Conservation (phyloP, 2,329 filamentous ascomycete genomes). For the Nothopassalora personata region DNA sequence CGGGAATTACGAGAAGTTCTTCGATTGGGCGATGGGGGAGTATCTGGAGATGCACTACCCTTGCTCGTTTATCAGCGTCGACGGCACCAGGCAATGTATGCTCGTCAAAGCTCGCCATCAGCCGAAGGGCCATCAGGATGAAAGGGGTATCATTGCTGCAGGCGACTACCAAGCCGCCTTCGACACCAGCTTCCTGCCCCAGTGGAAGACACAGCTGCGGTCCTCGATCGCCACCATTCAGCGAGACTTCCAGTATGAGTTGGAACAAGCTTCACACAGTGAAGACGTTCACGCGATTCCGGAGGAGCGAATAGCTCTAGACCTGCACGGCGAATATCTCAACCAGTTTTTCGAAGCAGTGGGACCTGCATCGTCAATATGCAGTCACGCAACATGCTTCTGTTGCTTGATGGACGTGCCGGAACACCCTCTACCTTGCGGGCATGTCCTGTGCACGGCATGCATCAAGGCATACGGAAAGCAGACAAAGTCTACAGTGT, state of each 20-base stretch:
- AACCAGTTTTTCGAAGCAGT: conserved; percentile 37
- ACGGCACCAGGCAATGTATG: conserved; percentile 30
- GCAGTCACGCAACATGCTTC: conserved; percentile 40
- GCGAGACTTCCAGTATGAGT: conserved; percentile 30
- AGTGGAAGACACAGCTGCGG: conserved; percentile 28
- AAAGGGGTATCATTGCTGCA: conserved; percentile 40
- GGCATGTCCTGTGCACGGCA: conserved; percentile 42
- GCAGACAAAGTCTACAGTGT: conserved; percentile 23
- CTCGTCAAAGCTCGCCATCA: conserved; percentile 31
- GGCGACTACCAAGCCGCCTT: conserved; percentile 40
- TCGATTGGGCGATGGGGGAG: conserved; percentile 40
- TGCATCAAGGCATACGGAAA: conserved; percentile 37
- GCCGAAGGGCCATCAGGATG: conserved; percentile 39
- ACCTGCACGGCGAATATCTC: conserved; percentile 29
- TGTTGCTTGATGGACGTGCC: conserved; percentile 43
- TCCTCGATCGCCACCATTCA: conserved; percentile 27
- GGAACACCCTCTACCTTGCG: conserved; percentile 42
- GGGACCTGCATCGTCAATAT: conserved; percentile 33
- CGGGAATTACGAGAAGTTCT: conserved; percentile 39
- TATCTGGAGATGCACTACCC: conserved; percentile 45
- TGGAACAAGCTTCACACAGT: conserved; percentile 25
- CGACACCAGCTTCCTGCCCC: conserved; percentile 28
- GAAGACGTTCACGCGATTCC: conserved; percentile 27
- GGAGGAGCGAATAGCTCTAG: conserved; percentile 28
- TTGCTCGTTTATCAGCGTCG: conserved; percentile 37